Evolutionary conservation across 495 filamentous ascomycete genomes (phyloP), one percentile per base, ranked within the genome.

Genomic region (Aspergillus heteromorphus): DNA sequence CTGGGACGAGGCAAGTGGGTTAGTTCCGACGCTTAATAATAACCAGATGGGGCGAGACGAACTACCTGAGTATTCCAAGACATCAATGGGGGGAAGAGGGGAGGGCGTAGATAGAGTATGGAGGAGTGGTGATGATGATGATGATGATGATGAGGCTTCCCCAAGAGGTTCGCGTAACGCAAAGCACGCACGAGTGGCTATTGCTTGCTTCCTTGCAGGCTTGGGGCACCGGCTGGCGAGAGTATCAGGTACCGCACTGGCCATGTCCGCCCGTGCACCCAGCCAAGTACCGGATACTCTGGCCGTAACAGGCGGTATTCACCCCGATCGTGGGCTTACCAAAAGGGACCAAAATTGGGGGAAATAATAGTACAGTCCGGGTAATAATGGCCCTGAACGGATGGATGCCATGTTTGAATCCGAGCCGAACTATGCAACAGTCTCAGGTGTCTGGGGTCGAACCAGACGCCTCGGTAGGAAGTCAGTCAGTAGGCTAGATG

Each of bases 201-300:
- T 29, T 51, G 21, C 34, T 42, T 51, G 23, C 49, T 29, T 29
- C 23, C 49, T 40, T 51, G 36, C 20, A 40, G 19, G 40, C 8
- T 40, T 45, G 51, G 19, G 45, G 51, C 41, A 40, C 45, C 29
- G 51, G 9, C 43, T 23, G 43, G 43, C 23, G 9, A 5, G 27
- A 17, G 54, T 61, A 57, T 52, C 53, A 42, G 55, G 59, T 62
- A 62, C 59, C 48, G 49, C 55, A 51, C 53, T 52, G 49, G 19
- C 52, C 51, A 56, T 45, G 27, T 6, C 45, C 43, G 43, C 42
- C 43, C 19, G 25, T 47, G 40, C 30, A 21, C 36, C 6, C n/a
- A 7, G 11, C 29, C 49, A 58, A 51, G 56, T 62, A 58, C 55
- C 45, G 43, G 36, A 47, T 60, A 60, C 57, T 49, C 13, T 14